phyloP scores from a whole-genome alignment of 768 basidiomycete species.

The Asterophora parasitica region DNA sequence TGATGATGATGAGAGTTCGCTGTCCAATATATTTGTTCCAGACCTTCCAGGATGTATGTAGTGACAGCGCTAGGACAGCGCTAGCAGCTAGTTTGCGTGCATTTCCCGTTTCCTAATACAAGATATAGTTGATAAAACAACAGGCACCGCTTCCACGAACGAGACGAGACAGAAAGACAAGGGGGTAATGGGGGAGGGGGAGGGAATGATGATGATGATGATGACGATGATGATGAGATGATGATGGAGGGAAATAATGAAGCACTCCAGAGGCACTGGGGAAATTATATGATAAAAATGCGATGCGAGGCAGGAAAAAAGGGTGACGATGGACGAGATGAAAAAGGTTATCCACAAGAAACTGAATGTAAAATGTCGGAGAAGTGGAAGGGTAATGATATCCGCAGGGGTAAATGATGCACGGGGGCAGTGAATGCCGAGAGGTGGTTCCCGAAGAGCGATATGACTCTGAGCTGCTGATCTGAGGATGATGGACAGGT shows the following conservation, averaged over 20 bases:
- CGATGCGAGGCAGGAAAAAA: constrained; percentile 9
- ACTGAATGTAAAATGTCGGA: constrained; percentile 1
- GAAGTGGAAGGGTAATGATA: constrained; percentile 8
- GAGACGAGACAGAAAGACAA: constrained; percentile 1
- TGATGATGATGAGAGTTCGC: not conserved
- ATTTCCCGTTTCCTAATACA: constrained; percentile 3
- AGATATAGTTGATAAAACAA: constrained; percentile 11
- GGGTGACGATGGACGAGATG: constrained; percentile 9
- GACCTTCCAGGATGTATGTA: constrained; percentile 6
- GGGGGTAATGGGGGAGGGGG: not conserved
- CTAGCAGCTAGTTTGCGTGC: constrained; percentile 3
- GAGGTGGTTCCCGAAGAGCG: constrained; percentile 4
- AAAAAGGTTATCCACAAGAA: constrained; percentile 12
- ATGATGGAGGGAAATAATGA: constrained; percentile 12
- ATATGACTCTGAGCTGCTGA: constrained; percentile 3
- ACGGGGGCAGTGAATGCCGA: constrained; percentile 2
- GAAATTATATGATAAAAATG: constrained; percentile 16
- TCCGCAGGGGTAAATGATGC: constrained; percentile 14
- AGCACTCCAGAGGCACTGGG: constrained; percentile 9
- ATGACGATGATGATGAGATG: constrained; percentile 1
- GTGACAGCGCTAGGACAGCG: too few relatives aligned
- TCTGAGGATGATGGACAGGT: constrained; percentile 10
- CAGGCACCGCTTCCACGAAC: constrained; percentile 2
- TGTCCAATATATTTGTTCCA: constrained; percentile 9
- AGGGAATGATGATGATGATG: constrained; percentile 1